Percentiles rank a stretch among this genome's conserved stretches.
These are phyloP conservation scores for Trichocladium uniseriatum DNA, from an alignment of 495 filamentous ascomycete genomes.

Conservation along the genomic window DNA sequence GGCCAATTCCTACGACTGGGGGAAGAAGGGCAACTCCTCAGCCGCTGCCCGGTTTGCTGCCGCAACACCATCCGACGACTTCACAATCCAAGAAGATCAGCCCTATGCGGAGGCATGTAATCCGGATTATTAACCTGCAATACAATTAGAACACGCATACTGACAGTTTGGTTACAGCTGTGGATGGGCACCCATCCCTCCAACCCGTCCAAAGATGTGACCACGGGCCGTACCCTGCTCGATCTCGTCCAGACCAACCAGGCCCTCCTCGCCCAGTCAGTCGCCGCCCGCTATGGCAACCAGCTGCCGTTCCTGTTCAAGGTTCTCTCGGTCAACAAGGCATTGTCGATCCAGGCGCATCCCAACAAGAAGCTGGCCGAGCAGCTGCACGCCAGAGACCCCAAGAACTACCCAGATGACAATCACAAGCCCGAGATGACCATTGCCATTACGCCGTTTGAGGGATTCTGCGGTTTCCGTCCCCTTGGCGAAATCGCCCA, in stretches of 20 bases:
- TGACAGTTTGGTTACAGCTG: conserved; percentile 45
- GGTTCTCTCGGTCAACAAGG: conserved; percentile 87
- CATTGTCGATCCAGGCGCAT: conserved; percentile 93
- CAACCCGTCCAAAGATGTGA: conserved; percentile 80
- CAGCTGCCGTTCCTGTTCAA: conserved; percentile 97
- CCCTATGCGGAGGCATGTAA: conserved; percentile 74
- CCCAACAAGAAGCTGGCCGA: conserved; percentile 97
- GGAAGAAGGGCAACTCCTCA: conserved; percentile 78
- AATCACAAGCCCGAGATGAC: conserved; percentile 99
- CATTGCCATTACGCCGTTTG: conserved; percentile 91
- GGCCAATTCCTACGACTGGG: conserved; percentile 98
- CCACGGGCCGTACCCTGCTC: conserved; percentile 76
- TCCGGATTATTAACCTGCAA: background rate
- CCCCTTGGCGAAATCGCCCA: conserved; percentile 77
- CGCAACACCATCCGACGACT: conserved; percentile 59
- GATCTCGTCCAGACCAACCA: conserved; percentile 86
- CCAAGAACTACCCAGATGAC: conserved; percentile 96
- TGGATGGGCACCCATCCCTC: conserved; percentile 99
- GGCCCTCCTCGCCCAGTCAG: conserved; percentile 60
- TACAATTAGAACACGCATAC: background rate
- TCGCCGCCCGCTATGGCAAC: conserved; percentile 47
- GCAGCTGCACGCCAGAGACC: conserved; percentile 71
- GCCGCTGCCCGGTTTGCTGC: conserved; percentile 70
- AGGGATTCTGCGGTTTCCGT: conserved; percentile 91
- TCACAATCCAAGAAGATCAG: conserved; percentile 69